phyloP scores from a whole-genome alignment of 352 stramenopile genomes.

The Phytopythium sindhum region DNA sequence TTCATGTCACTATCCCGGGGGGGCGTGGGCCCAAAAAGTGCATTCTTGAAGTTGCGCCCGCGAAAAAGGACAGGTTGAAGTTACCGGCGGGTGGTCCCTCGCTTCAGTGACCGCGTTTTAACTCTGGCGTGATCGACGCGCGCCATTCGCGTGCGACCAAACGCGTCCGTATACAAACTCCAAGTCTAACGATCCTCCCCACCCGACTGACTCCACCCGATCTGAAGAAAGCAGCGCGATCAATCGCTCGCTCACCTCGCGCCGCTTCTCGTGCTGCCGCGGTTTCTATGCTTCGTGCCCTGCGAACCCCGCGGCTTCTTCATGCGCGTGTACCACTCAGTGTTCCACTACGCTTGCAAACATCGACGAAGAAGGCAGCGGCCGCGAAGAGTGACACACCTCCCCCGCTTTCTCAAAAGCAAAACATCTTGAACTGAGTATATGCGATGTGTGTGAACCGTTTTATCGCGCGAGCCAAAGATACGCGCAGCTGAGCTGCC shows the following conservation, averaged over 20 bases:
- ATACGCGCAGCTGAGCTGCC: conserved; percentile 1
- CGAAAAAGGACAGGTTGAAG: background rate
- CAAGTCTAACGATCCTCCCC: background rate
- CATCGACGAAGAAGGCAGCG: background rate
- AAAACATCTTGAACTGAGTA: background rate
- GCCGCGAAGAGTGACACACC: background rate
- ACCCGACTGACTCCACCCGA: background rate
- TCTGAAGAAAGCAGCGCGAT: background rate
- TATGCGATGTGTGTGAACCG: background rate
- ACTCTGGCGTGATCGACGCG: background rate
- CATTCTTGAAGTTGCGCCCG: conserved; percentile 1
- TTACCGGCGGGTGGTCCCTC: background rate
- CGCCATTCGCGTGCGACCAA: background rate
- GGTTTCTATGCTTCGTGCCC: background rate
- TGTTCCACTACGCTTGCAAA: too few relatives aligned
- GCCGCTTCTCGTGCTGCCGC: background rate
- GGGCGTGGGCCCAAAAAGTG: background rate
- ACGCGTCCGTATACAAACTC: background rate
- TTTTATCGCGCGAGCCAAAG: background rate
- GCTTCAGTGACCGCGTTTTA: conserved; percentile 4
- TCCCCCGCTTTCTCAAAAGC: background rate
- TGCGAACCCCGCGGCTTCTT: background rate
- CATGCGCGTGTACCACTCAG: background rate
- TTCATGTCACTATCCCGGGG: background rate
- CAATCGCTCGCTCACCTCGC: background rate